Evolutionary conservation across 306 rosid species (phyloP).

Genomic region (Pueraria montana): DNA sequence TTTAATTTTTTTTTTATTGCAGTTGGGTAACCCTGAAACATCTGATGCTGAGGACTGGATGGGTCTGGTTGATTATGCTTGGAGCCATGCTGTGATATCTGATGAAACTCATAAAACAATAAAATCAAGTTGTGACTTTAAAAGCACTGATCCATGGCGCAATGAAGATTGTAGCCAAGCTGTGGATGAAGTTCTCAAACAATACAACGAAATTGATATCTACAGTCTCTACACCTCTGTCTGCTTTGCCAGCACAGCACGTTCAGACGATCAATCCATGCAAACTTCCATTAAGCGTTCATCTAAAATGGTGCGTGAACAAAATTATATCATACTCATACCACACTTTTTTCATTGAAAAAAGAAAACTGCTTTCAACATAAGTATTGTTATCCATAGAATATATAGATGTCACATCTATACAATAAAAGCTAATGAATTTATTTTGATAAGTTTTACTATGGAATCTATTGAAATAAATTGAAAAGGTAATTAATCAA

Average conservation of each 20-base stretch:
- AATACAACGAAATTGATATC: constrained; percentile 82
- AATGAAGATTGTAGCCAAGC: constrained; percentile 66
- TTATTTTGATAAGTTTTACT: neutral
- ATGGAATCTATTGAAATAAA: neutral
- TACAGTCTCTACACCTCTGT: constrained; percentile 89
- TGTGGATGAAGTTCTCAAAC: constrained; percentile 74
- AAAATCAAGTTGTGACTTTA: constrained; percentile 71
- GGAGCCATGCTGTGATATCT: constrained; percentile 97
- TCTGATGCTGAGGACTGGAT: constrained; percentile 92
- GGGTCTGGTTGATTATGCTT: constrained; percentile 93
- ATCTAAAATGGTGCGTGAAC: constrained; percentile 61
- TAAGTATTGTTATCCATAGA: neutral
- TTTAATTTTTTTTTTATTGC: no score
- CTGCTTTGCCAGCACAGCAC: constrained; percentile 69
- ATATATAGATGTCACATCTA: neutral
- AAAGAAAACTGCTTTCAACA: neutral
- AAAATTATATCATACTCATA: neutral
- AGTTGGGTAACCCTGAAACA: constrained; percentile 94
- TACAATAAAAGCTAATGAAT: neutral
- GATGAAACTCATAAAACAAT: constrained; percentile 83
- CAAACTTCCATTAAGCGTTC: constrained; percentile 63
- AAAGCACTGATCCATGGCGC: constrained; percentile 80
- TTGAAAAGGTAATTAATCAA: neutral
- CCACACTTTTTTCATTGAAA: neutral
- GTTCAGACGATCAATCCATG: constrained; percentile 49